Conservation (phyloP, 202 grass and related monocot species). For the Schoenoplectus tabernaemontani region DNA sequence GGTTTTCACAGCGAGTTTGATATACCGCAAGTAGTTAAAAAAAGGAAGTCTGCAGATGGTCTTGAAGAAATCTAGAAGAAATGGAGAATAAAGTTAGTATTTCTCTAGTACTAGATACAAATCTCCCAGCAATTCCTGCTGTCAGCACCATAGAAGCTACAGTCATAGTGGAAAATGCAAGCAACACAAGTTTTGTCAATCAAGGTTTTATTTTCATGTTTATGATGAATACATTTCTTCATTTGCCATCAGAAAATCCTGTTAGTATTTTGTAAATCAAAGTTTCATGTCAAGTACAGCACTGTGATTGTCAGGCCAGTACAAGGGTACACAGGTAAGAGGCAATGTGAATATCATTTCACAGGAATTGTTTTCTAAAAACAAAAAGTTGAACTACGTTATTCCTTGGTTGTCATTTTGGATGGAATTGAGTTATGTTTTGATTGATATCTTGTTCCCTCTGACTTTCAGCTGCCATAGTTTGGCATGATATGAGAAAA, state of each 20-base stretch:
- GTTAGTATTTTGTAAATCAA: not conserved
- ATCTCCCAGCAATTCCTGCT: conserved; percentile 36
- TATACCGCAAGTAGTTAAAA: not conserved
- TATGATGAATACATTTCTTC: not conserved
- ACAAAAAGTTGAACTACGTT: not conserved
- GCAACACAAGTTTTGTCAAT: conserved; percentile 54
- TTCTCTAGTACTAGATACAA: conserved; percentile 52
- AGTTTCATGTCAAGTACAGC: not conserved
- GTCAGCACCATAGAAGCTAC: conserved; percentile 36
- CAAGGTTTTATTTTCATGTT: conserved; percentile 40
- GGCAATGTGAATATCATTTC: not conserved
- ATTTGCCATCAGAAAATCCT: not conserved
- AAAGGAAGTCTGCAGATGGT: not conserved
- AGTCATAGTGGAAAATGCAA: conserved; percentile 26
- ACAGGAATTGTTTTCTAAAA: not conserved
- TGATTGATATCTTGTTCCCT: not conserved
- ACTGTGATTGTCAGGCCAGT: not conserved
- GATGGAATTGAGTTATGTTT: not conserved
- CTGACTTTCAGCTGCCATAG: conserved; percentile 53
- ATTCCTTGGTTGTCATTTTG: not conserved
- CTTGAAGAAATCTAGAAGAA: not conserved
- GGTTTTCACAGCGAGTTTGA: not conserved
- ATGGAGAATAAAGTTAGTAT: conserved; percentile 60
- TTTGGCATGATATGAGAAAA: conserved; percentile 72
- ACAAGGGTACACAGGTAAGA: conserved; percentile 14